phyloP scores from a whole-genome alignment of 2,329 filamentous ascomycete species.

The Cladosporium sp. region DNA sequence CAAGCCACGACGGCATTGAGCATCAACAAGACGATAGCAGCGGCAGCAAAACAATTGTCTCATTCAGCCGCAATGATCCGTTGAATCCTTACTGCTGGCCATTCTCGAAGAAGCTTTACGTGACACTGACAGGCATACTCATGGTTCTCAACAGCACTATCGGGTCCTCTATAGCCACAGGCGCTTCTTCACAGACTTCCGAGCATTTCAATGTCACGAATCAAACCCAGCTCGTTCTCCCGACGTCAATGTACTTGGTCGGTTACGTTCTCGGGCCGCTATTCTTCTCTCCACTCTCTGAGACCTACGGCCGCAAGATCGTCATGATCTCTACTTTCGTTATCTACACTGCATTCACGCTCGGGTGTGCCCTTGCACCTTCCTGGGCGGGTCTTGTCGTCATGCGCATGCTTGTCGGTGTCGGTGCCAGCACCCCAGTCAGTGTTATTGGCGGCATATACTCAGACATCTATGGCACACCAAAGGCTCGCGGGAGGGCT shows the following conservation, averaged over 20 bases:
- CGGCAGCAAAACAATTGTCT: background rate
- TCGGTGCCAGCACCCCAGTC: constrained; percentile 48
- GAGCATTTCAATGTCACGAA: constrained; percentile 53
- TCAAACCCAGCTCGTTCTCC: constrained; percentile 41
- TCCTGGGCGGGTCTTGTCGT: constrained; percentile 42
- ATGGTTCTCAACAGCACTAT: constrained; percentile 66
- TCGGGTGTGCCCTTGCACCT: constrained; percentile 42
- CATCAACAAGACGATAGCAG: background rate
- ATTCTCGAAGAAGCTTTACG: constrained; percentile 47
- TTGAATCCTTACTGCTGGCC: constrained; percentile 33
- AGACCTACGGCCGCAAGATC: constrained; percentile 43
- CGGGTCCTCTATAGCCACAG: constrained; percentile 61
- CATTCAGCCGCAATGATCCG: constrained; percentile 35
- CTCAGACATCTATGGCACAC: constrained; percentile 61
- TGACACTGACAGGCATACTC: constrained; percentile 54
- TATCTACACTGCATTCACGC: constrained; percentile 42
- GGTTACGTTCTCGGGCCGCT: constrained; percentile 45
- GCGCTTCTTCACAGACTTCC: constrained; percentile 53
- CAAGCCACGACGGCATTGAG: background rate
- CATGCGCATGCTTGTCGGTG: constrained; percentile 41
- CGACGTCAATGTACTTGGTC: constrained; percentile 48
- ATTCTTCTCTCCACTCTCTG: constrained; percentile 41
- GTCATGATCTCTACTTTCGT: constrained; percentile 50
- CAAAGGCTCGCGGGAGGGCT: constrained; percentile 53
- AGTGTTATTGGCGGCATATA: constrained; percentile 59